phyloP scores from a whole-genome alignment of 2,329 filamentous ascomycete genomes.

The Trichoderma arundinaceum region DNA sequence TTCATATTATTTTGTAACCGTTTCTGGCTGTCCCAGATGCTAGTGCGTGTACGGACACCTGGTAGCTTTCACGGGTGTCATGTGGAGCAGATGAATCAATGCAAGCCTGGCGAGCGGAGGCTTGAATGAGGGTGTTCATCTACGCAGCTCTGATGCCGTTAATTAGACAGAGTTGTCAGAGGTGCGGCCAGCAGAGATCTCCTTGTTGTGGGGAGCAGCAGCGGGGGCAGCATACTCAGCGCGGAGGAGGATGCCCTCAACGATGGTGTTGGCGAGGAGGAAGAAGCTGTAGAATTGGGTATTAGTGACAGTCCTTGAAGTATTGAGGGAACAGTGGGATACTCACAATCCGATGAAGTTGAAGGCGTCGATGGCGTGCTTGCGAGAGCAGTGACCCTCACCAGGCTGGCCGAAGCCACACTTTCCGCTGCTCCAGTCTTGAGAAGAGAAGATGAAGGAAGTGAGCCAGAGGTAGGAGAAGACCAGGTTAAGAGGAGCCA shows the following conservation, averaged over 20 bases:
- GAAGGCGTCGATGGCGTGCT: constrained; percentile 37
- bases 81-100: not conserved
- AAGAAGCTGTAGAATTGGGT: constrained; percentile 32
- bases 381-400: constrained; percentile 33
- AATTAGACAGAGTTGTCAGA: constrained; percentile 11
- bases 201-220: constrained; percentile 16
- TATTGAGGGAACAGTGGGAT: not conserved
- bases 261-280: constrained; percentile 34
- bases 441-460: constrained; percentile 38
- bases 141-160: not conserved
- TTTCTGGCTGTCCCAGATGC: constrained; percentile 10
- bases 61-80: not conserved
- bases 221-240: constrained; percentile 10
- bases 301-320: not conserved
- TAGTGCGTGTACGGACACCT: constrained; percentile 4
- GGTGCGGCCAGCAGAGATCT: constrained; percentile 17
- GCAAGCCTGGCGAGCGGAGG: not conserved
- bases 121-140: not conserved
- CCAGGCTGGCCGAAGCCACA: constrained; percentile 28
- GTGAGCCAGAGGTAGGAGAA: constrained; percentile 41
- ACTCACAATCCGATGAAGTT: constrained; percentile 39
- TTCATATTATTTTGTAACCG: not conserved
- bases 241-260: constrained; percentile 31
- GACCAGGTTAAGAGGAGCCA: constrained; percentile 36
- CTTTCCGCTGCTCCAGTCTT: constrained; percentile 36